Percentiles rank a stretch among this genome's conserved stretches.
These are phyloP conservation scores for Taiozyma sp. DNA, from an alignment of 1,139 yeast species.

Conservation along the genomic window DNA sequence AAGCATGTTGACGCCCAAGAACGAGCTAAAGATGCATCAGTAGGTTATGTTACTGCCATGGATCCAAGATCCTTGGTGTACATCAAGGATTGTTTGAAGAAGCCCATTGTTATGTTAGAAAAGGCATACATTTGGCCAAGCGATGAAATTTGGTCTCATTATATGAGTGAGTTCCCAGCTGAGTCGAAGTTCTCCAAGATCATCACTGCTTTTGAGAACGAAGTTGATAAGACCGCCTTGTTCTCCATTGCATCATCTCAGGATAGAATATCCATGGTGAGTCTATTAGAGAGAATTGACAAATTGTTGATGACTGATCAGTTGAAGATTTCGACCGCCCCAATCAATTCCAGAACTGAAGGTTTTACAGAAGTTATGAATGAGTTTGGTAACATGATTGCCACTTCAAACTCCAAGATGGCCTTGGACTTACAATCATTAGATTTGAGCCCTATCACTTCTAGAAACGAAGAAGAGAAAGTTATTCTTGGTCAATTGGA, in stretches of 20 bases:
- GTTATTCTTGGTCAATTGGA: conserved; percentile 49
- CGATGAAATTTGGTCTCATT: conserved; percentile 49
- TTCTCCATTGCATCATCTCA: conserved; percentile 43
- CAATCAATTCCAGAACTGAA: conserved; percentile 34
- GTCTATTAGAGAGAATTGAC: conserved; percentile 38
- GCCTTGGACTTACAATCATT: conserved; percentile 29
- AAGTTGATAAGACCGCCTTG: conserved; percentile 28
- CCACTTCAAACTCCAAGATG: conserved; percentile 17
- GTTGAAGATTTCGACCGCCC: conserved; percentile 55
- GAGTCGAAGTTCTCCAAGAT: conserved; percentile 41
- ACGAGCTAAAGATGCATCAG: conserved; percentile 24
- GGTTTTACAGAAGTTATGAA: conserved; percentile 10
- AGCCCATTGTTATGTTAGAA: conserved; percentile 41
- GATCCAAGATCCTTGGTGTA: conserved; percentile 37
- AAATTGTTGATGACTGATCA: conserved; percentile 46
- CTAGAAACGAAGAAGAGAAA: conserved; percentile 13
- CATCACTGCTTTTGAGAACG: conserved; percentile 42
- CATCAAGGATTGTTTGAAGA: conserved; percentile 40
- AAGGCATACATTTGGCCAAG: conserved; percentile 73
- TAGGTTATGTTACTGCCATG: conserved; percentile 61
- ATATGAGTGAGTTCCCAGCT: conserved; percentile 50
- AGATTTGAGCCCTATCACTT: conserved; percentile 7
- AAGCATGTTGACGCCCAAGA: not conserved
- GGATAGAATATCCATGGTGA: conserved; percentile 39
- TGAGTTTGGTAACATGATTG: conserved; percentile 14